Conservation (phyloP, 192 early-diverging fungal genomes). For the Geosiphon pyriformis region DNA sequence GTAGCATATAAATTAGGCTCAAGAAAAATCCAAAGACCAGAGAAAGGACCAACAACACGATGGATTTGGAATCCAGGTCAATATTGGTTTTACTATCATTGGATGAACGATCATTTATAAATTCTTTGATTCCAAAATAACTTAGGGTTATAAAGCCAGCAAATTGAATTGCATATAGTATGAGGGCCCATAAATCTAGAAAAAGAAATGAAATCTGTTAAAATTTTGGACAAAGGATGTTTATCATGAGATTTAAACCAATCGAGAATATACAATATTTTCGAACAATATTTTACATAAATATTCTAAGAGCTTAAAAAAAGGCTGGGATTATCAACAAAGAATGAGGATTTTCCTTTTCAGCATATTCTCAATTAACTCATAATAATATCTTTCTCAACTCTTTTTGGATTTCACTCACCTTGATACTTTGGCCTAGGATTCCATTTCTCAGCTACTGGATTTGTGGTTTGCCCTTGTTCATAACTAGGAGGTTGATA, state of each 20-base stretch:
- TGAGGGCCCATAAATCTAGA: conserved; percentile 31
- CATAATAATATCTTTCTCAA: too few species aligned
- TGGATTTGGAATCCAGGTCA: conserved; percentile 48
- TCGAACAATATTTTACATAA: too few species aligned
- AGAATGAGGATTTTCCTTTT: too few species aligned
- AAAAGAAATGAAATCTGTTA: background rate
- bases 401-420: too few species aligned
- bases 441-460: conserved; percentile 21
- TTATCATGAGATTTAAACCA: background rate
- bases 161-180: conserved; percentile 32
- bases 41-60: conserved; percentile 43
- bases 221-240: too few species aligned
- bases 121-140: conserved; percentile 30
- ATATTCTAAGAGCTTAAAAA: too few species aligned
- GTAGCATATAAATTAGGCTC: conserved; percentile 49
- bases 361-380: too few species aligned
- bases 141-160: conserved; percentile 30
- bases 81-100: conserved; percentile 26
- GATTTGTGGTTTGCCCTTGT: background rate
- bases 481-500: conserved; percentile 22
- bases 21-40: conserved; percentile 45
- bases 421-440: conserved; percentile 18
- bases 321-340: too few species aligned
- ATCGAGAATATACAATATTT: background rate
- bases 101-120: conserved; percentile 22